These are phyloP conservation scores for Orychophragmus violaceus DNA, from an alignment of 345 rosid genomes.

Conservation along the genomic window DNA sequence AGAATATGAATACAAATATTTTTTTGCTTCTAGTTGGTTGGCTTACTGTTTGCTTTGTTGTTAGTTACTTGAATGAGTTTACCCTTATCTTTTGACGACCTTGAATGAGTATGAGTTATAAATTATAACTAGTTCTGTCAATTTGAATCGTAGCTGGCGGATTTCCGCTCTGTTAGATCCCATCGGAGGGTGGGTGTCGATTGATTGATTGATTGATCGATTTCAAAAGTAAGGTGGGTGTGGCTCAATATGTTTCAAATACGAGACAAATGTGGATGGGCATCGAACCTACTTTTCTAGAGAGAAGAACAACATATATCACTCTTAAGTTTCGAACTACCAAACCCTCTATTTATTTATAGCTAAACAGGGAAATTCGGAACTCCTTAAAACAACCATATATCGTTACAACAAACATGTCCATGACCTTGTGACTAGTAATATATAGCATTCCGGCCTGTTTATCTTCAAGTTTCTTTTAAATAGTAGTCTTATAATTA, in stretches of 20 bases:
- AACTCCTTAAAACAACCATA: neutral
- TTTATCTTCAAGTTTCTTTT: neutral
- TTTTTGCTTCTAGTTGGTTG: neutral
- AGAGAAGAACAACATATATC: neutral
- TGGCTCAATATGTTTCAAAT: too few relatives aligned
- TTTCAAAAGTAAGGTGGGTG: too few relatives aligned
- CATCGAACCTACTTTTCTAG: too few relatives aligned
- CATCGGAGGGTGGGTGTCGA: too few relatives aligned
- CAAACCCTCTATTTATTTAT: neutral
- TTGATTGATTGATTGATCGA: too few relatives aligned
- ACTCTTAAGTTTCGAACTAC: neutral
- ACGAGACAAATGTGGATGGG: too few relatives aligned
- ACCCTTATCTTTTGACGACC: neutral
- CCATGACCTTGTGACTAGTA: neutral
- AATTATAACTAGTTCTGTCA: too few relatives aligned
- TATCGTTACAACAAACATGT: neutral
- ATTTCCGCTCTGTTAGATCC: too few relatives aligned
- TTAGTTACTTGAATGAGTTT: neutral
- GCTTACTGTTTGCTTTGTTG: neutral
- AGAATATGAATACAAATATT: neutral
- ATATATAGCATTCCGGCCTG: neutral
- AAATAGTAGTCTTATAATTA: neutral
- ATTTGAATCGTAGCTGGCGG: too few relatives aligned
- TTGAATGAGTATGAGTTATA: too few relatives aligned
- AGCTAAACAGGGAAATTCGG: neutral